Percentiles rank a stretch among this genome's conserved stretches.
phyloP scores from a whole-genome alignment of 768 basidiomycete species.

The Strobilomyces dryophilus region DNA sequence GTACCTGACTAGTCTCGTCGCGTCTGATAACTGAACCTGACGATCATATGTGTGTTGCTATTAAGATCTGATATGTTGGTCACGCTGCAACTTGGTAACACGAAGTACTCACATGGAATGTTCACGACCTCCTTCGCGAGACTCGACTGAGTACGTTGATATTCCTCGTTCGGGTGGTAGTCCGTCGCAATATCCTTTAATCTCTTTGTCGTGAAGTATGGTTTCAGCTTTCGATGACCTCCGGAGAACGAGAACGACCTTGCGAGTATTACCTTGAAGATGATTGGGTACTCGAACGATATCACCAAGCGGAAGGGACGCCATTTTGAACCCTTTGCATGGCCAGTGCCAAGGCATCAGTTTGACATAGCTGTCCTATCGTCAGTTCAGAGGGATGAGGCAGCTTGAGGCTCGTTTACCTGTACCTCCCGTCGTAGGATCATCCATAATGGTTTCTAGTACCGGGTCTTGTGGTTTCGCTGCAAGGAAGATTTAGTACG shows the following conservation, averaged over 20 bases:
- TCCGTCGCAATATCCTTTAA: conserved; percentile 72
- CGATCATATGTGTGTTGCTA: conserved; percentile 91
- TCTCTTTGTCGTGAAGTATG: conserved; percentile 81
- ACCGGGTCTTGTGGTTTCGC: conserved; percentile 87
- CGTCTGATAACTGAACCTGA: conserved; percentile 75
- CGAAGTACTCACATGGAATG: conserved; percentile 69
- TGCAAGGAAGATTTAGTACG: conserved; percentile 25
- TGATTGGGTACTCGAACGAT: conserved; percentile 90
- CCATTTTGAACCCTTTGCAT: conserved; percentile 88
- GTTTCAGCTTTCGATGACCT: no score
- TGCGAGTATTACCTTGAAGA: no score
- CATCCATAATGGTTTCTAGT: conserved; percentile 79
- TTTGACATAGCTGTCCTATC: conserved; percentile 77
- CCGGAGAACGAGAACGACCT: no score
- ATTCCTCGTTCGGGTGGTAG: conserved; percentile 64
- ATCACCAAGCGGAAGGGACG: no score
- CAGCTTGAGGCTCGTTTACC: conserved; percentile 37
- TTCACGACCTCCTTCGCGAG: conserved; percentile 90
- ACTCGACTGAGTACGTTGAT: conserved; percentile 69
- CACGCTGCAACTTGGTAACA: background rate
- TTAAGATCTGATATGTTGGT: background rate
- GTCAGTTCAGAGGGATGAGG: conserved; percentile 2
- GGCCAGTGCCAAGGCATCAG: conserved; percentile 88
- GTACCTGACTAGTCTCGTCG: conserved; percentile 75
- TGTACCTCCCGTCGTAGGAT: conserved; percentile 67